Evolutionary conservation across 805 yeast genomes (phyloP).

Genomic region (Metschnikowia picachoensis): DNA sequence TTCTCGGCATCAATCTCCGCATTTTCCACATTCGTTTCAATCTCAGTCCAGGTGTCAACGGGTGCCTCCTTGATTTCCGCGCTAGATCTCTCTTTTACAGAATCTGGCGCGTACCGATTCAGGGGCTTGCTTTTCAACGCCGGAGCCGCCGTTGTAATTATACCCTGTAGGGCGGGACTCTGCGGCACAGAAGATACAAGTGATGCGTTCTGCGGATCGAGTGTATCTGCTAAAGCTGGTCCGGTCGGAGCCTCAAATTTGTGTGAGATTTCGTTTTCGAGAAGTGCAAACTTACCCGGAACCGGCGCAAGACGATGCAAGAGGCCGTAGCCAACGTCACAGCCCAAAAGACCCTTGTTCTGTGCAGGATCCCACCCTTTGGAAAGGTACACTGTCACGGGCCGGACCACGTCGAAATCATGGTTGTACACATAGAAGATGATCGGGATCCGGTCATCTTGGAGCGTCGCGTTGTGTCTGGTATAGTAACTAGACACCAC

Average conservation of each 20-base stretch:
- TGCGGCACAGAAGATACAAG: too few species aligned
- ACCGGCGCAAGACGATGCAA: constrained; percentile 79
- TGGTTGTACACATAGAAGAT: constrained; percentile 72
- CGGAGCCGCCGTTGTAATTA: not conserved
- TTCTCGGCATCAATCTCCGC: too few species aligned
- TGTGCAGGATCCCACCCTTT: constrained; percentile 60
- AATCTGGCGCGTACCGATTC: constrained; percentile 1
- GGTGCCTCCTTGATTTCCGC: too few species aligned
- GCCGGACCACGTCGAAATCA: constrained; percentile 80
- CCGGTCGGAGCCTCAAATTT: too few species aligned
- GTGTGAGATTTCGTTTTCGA: not conserved
- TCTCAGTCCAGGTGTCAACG: too few species aligned
- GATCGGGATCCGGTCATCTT: constrained; percentile 36
- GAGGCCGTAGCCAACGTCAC: constrained; percentile 92
- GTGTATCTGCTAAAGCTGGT: too few species aligned
- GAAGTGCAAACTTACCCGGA: not conserved
- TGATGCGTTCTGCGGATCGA: too few species aligned
- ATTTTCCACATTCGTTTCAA: too few species aligned
- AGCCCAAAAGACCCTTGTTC: constrained; percentile 80
- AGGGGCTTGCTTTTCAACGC: not conserved
- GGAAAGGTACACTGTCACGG: constrained; percentile 68
- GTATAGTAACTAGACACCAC: constrained; percentile 56
- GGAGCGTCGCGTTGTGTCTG: constrained; percentile 38
- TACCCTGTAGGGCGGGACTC: not conserved
- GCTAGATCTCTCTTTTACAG: not conserved